Base-by-base conservation (phyloP, 2,329 filamentous ascomycete species). In the Phialophora verrucosa region DNA sequence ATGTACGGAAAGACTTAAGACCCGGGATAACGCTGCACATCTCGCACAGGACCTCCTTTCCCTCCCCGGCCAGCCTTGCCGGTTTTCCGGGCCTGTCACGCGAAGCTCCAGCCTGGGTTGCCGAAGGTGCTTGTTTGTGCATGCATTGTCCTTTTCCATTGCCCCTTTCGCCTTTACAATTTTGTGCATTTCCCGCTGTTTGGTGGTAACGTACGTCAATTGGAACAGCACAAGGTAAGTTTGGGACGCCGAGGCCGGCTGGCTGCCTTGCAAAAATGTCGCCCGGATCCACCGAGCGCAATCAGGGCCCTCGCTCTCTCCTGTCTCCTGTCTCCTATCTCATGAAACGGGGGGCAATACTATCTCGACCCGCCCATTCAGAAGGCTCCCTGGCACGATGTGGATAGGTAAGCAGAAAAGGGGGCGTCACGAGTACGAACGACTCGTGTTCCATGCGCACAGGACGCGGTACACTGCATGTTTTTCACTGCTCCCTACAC, bases 391-490 rank as follows among this genome's bases (percentile, higher is more conserved):
- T 35, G 32, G 32, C 32, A 35, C 10, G 3, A 10, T 35, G 32
- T 49, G 44, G 17, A 31, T 32, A 55, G 29, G 53, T 55, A 35
- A 55, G 53, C 53, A 35, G 53, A 20, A 55, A 31, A 55, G 17
- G 53, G 53, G 53, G 27, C 12, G 29, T 35, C 53, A 55, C 14
- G 29, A 35, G 17, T 29, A 35, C 27, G 11, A 35, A 35, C 8
- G 10, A 11, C 3, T 35, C 32, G 32, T 12, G 32, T 10, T 31
- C 31, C 31, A 8, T 31, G 27, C 25, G 4, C 27, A 27, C 27
- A 27, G 27, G 4, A 27, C 7, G 8, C 29, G 29, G 29, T 7
- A 8, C 29, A 31, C 29, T 1, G 7, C 7, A 11, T 32, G 31
- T 32, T 32, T 32, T 8, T 32, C 8, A 32, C 31, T 32, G 10